Evolutionary conservation across 371 early-diverging fungal species (phyloP), one percentile per base, ranked within the genome.

Genomic region (Capillidium rhysosporum): DNA sequence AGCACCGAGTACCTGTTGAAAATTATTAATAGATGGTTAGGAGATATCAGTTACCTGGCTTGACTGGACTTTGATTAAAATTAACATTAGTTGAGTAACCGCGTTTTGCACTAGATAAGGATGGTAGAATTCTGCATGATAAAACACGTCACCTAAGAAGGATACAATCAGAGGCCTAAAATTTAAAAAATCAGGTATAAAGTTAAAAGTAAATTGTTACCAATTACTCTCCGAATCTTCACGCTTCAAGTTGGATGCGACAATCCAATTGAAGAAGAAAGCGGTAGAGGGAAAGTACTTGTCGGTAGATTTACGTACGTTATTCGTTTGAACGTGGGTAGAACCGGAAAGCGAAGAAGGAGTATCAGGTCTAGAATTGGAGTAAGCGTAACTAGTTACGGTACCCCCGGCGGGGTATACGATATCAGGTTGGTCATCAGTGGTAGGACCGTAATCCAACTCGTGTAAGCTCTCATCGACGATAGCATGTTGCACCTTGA

Each of bases 61-160:
- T 9, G 14, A 2, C 26, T 26, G 30, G 4, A 29, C 10, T 29
- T 29, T 29, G 9, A 40, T n/a, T 25, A 52, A 24, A 26, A 52
- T 39, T 12, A 40, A 7, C 41, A 52, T 14, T 16, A 52, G 21
- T 25, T 52, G 38, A 24, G 25, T 18, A 12, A 52, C 39, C 3
- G 41, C 52, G 16, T 20, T 28, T 26, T 52, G 40, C 7, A 52
- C 26, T 14, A 52, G 14, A 41, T 52, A 52, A 7, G 52, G 52
- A 26, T 52, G 41, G 26, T 52, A 52, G 18, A 40, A 39, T 7
- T 52, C 52, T 12, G 52, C 52, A n/a, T 52, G 52, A n/a, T 52
- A 52, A 25, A 38, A 40, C 9, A 52, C 41, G 25, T 52, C 52
- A 26, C 40, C 52, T 8, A 52, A 41, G 52, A 52, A 52, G 10